Conservation (phyloP, 768 basidiomycete genomes). For the Lentinula aciculospora region DNA sequence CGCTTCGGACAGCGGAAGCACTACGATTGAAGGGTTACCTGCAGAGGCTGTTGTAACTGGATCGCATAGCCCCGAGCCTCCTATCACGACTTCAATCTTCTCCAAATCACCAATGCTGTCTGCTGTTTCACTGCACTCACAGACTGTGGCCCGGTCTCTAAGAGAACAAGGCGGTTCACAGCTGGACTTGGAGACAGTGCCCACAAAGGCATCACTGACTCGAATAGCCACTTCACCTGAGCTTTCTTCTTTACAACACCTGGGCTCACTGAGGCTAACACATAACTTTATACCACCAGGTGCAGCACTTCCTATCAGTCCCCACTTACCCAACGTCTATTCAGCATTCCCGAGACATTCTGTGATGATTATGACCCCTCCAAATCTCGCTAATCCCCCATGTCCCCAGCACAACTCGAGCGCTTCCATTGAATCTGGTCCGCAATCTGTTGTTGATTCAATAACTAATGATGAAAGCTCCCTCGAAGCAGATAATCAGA, state of each 20-base stretch:
- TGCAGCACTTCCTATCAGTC: conserved; percentile 1
- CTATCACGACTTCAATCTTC: not conserved
- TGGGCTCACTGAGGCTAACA: not conserved
- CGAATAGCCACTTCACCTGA: not conserved
- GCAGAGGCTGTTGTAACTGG: not conserved
- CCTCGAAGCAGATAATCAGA: not conserved
- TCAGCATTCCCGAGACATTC: conserved; percentile 2
- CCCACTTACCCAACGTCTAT: not conserved
- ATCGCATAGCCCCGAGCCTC: not conserved
- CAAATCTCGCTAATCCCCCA: not conserved
- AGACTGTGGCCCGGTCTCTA: not conserved
- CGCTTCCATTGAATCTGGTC: not conserved
- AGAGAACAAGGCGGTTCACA: not conserved
- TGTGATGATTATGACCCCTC: not conserved
- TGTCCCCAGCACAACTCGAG: not conserved
- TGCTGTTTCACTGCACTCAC: not conserved
- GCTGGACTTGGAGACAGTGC: not conserved
- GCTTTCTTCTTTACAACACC: not conserved
- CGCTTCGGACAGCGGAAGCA: not conserved
- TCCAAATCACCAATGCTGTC: not conserved
- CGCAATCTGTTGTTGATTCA: not conserved
- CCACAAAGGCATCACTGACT: not conserved
- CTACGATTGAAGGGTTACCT: not conserved
- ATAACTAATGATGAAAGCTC: not conserved
- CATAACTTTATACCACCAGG: not conserved